phyloP scores from a whole-genome alignment of 192 early-diverging fungal species.

The Podochytrium sp. region DNA sequence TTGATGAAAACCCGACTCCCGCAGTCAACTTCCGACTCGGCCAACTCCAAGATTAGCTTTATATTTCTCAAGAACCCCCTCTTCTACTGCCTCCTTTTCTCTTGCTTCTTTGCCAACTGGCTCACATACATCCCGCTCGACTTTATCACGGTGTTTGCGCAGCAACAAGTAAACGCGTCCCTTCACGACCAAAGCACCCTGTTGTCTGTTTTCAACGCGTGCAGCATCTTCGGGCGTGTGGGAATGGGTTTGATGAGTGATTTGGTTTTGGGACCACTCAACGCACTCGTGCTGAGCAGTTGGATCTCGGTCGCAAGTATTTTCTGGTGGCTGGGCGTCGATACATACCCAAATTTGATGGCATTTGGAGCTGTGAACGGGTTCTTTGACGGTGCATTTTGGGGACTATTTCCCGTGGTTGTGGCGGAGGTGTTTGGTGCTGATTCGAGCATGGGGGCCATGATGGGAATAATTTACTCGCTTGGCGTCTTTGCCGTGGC shows the following conservation, averaged over 20 bases:
- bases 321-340: background rate
- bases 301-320: conserved; percentile 25
- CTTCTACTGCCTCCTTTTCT: conserved; percentile 6
- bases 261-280: conserved; percentile 60
- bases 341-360: background rate
- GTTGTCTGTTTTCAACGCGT: conserved; percentile 70
- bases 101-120: conserved; percentile 44
- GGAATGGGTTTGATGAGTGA: conserved; percentile 67
- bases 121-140: conserved; percentile 1
- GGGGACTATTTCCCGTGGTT: conserved; percentile 38
- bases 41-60: conserved; percentile 7
- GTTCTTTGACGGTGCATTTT: conserved; percentile 11
- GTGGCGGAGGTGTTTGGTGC: conserved; percentile 21
- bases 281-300: conserved; percentile 57
- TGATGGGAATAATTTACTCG: conserved; percentile 19
- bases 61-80: background rate
- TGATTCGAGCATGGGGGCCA: conserved; percentile 1
- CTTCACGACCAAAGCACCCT: background rate
- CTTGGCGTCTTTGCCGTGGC: conserved; percentile 25
- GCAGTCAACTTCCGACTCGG: background rate
- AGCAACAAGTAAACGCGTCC: background rate
- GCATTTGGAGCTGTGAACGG: background rate
- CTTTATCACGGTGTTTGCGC: conserved; percentile 2
- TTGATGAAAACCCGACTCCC: conserved; percentile 12
- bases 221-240: conserved; percentile 65